A percentile compares a stretch with the other conserved stretches of the same genome.
Evolutionary conservation across 2,329 filamentous ascomycete genomes (phyloP).

Genomic region (Stachybotrys echinatus): DNA sequence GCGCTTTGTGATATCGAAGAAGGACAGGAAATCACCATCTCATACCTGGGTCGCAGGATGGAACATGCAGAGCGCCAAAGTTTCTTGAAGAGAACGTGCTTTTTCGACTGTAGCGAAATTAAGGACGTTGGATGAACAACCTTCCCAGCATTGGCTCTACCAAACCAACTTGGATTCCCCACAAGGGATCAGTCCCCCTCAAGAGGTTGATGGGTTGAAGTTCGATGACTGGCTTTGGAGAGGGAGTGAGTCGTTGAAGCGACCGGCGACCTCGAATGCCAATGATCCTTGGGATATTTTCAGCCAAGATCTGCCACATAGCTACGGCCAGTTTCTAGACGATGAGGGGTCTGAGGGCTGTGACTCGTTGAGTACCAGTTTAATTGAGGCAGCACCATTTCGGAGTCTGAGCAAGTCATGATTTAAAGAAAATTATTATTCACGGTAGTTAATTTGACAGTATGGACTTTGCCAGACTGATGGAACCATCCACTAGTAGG

Average conservation of each 20-base stretch:
- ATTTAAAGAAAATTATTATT: too few relatives aligned
- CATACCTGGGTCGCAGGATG: slow-evolving; percentile 1
- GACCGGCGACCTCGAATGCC: not conserved
- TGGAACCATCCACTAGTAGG: too few relatives aligned
- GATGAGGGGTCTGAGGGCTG: too few relatives aligned
- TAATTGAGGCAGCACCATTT: too few relatives aligned
- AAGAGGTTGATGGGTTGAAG: not conserved
- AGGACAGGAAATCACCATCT: slow-evolving; percentile 5
- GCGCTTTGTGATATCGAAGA: slow-evolving; percentile 9
- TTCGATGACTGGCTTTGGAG: not conserved
- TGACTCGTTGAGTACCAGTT: too few relatives aligned
- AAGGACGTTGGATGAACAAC: not conserved
- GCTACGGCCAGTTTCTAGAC: too few relatives aligned
- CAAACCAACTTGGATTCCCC: not conserved
- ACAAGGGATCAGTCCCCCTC: too few relatives aligned
- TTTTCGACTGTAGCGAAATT: slow-evolving; percentile 1
- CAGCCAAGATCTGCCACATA: too few relatives aligned
- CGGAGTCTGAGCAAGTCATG: too few relatives aligned
- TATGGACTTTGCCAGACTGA: too few relatives aligned
- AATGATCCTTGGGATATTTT: not conserved
- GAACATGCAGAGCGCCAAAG: not conserved
- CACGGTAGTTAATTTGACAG: too few relatives aligned
- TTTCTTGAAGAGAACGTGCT: not conserved
- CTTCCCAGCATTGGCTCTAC: not conserved
- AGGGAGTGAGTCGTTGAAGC: not conserved